Evolutionary conservation across 129 eudicot genomes (phyloP).

Genomic region (Flaveria trinervia): DNA sequence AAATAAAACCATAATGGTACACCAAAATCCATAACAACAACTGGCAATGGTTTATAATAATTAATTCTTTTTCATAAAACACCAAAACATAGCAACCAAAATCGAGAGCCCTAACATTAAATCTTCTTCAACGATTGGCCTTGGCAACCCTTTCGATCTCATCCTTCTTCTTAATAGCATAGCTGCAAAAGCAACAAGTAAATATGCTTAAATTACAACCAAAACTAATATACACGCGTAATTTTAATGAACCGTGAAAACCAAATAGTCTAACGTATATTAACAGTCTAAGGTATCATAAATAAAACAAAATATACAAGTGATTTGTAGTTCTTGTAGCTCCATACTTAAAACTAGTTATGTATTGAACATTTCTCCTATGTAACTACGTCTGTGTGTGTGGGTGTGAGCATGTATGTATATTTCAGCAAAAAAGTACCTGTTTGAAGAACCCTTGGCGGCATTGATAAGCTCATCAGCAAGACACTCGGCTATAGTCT

Average conservation of each 20-base stretch:
- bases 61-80: conserved; percentile 15
- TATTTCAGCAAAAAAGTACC: conserved; percentile 28
- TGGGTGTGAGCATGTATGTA: too few species aligned
- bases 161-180: conserved; percentile 83
- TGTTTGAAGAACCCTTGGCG: conserved; percentile 86
- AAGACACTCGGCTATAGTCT: conserved; percentile 78
- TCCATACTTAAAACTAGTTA: too few species aligned
- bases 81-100: conserved; percentile 33
- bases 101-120: conserved; percentile 21
- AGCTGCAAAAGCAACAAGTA: conserved; percentile 38
- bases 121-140: conserved; percentile 64
- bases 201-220: background rate
- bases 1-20: background rate
- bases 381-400: too few species aligned
- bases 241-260: too few species aligned
- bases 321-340: too few species aligned
- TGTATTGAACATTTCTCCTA: background rate
- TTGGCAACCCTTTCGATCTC: conserved; percentile 84
- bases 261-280: too few species aligned
- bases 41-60: conserved; percentile 12
- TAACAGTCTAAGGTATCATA: too few species aligned
- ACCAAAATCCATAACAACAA: conserved; percentile 28
- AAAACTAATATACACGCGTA: too few species aligned
- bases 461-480: conserved; percentile 89
- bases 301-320: too few species aligned